Evolutionary conservation across 306 rosid species (phyloP), one percentile per base, ranked within the genome.

Genomic region (Cyamopsis tetragonoloba): DNA sequence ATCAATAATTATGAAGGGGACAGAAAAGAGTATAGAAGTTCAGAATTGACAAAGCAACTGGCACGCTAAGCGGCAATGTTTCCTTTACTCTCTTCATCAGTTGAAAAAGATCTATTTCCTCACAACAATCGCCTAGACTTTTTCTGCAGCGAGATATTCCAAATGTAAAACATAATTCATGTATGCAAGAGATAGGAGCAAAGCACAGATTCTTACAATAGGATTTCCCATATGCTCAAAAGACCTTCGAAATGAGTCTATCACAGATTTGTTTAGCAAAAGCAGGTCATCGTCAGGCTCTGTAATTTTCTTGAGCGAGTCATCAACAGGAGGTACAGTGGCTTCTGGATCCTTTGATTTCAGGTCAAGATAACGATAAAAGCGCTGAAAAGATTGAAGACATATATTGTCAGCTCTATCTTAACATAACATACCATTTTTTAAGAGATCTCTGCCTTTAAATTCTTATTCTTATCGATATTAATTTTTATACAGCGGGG

Each of bases 321-420:
- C 83, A 72, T 92, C 95, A 14, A 92, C 77, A 11, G 89, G 92
- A 72, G 96, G 95, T 39, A 92, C 92, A 7, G 84, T 72, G 3
- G 84, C 80, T 72, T 89, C 92, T 19, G 90, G 85, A 48, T 83
- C 78, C 85, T 88, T 85, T n/a, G 95, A 89, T 60, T 87, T 89
- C 79, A 89, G 68, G 76, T 92, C 95, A 10, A 89, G 83, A 78
- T 37, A 47, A 28, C 71, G 84, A 62, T 80, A 89, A 42, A 92
- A 92, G 28, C 95, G 95, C 98, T 92, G 88, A 63, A 75, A 72
- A 62, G 17, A 78, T n/a, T 9, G 44, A 54, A 60, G 24, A 47
- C 50, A 35, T 54, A 22, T 22, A 56, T 31, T 11, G 64, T 70
- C 37, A 72, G 38, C 37, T 62, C 75, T 46, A 67, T 68, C 62